Evolutionary conservation across 202 grass and related monocot genomes (phyloP), one percentile per base, ranked within the genome.

Genomic region (Panicum hallii): DNA sequence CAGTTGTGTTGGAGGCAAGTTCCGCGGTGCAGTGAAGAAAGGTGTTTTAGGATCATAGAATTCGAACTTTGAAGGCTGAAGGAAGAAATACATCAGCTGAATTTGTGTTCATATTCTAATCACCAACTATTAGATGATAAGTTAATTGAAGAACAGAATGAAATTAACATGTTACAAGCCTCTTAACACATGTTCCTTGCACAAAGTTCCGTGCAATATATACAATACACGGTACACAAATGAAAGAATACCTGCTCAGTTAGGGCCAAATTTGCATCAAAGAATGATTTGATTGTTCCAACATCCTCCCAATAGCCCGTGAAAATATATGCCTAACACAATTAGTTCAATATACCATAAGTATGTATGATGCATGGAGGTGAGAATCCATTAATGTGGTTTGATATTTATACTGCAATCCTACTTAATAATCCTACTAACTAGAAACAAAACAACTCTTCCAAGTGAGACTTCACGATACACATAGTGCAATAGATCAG

Each of bases 211-310:
- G 44, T 46, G n/a, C 26, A 66, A 23, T 66, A 72, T 80, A 41
- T 54, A 13, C 50, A 46, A 17, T 38, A 56, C 15, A 43, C 16
- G 17, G 74, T 40, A 75, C 16, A 57, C 42, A 68, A 41, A 60
- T 49, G 20, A n/a, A 6, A 58, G 2, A 85, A 4, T 84, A 90
- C 94, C 94, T 97, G 85, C 40, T 88, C 85, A 16, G 89, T 90
- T 75, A 97, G 87, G 63, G 94, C 84, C 89, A 97, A 83, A 80
- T 97, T 97, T 50, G 94, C 91, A 52, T 97, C 80, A 7, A 90
- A 97, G 79, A 97, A 97, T 52, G 94, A 94, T 82, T 72, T 94
- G 54, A 97, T 90, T 64, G 91, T 97, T 83, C 94, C 94, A 67
- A 94, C 88, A 11, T 97, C 94, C 68, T 97, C 94, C 91, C 94